phyloP scores from a whole-genome alignment of 1,139 yeast genomes.

The Suzukiozyma palmioleophila region DNA sequence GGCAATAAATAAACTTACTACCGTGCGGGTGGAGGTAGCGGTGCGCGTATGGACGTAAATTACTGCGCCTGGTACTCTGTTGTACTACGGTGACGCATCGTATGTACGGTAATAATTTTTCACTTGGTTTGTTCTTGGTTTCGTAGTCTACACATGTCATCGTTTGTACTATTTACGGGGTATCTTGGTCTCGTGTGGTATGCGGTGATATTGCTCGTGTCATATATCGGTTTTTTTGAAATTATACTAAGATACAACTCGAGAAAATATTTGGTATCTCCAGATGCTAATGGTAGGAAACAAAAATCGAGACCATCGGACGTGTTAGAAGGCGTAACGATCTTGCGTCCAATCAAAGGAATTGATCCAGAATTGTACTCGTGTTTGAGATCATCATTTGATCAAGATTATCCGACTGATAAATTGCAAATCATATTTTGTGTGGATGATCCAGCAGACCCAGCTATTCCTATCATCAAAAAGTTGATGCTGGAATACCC shows the following conservation, averaged over 20 bases:
- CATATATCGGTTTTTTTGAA: constrained; percentile 45
- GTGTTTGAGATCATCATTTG: constrained; percentile 66
- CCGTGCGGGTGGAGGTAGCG: too few species aligned
- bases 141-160: neutral
- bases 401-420: constrained; percentile 59
- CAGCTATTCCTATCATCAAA: constrained; percentile 57
- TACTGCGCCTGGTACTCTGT: too few species aligned
- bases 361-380: constrained; percentile 69
- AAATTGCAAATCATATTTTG: constrained; percentile 72
- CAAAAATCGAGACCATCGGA: constrained; percentile 7
- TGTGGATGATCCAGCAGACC: constrained; percentile 60
- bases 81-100: too few species aligned
- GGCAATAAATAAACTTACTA: too few species aligned
- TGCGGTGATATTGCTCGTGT: constrained; percentile 37
- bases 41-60: too few species aligned
- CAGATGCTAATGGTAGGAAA: constrained; percentile 6
- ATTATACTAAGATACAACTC: constrained; percentile 33
- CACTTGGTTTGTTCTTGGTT: neutral
- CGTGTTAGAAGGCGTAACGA: constrained; percentile 63
- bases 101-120: neutral
- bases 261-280: constrained; percentile 12
- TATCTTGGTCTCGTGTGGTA: constrained; percentile 37
- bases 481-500: constrained; percentile 52
- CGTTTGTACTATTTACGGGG: constrained; percentile 8
- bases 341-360: constrained; percentile 80